Evolutionary conservation across 345 rosid species (phyloP), one percentile per base, ranked within the genome.

Genomic region (Schrenkiella parvula): DNA sequence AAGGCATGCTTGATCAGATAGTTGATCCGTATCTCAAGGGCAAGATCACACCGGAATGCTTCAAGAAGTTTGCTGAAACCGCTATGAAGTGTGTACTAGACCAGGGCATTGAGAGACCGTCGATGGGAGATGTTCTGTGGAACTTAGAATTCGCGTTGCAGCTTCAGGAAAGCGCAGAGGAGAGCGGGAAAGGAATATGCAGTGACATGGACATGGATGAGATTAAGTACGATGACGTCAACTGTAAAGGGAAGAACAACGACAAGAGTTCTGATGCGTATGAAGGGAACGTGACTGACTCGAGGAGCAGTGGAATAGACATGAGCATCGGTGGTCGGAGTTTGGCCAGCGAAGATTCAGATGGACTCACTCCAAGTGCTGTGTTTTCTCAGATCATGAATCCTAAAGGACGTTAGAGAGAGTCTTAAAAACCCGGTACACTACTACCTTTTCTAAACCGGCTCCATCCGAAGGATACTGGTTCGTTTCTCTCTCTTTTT

Each of bases 341-440:
- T 85, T 81, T 95, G 19, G 97, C 93, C 0, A 95, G 98, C 22
- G 95, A 88, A 79, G 99, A 87, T 84, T 91, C 98, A 0, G 95
- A 91, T 42, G 96, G 98, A 50, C 80, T 91, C 78, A 91, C 98
- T 13, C 98, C 98, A 14, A 95, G 98, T 38, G 92, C 93, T 10
- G 96, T 95, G 34, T 95, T 95, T 84, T 95, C 98, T 14, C 99
- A 95, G 80, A 91, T 91, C 82, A 95, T 95, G 99, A 89, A 95
- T 81, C 98, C 98, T 0, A 91, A 91, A 77, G 98, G 98, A 59
- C 96, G 98, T 73, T 93, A 80, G 84, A 74, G 84, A 74, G 66
- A 46, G 25, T 21, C 18, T 42, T 43, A 0, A 28, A 28, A 50
- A 38, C 54, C 8, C 53, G 53, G 53, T 47, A 47, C 22, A 43